Evolutionary conservation across 257 asterid genomes (phyloP), one percentile per base, ranked within the genome.

Genomic region (Ajuga chamaepitys): DNA sequence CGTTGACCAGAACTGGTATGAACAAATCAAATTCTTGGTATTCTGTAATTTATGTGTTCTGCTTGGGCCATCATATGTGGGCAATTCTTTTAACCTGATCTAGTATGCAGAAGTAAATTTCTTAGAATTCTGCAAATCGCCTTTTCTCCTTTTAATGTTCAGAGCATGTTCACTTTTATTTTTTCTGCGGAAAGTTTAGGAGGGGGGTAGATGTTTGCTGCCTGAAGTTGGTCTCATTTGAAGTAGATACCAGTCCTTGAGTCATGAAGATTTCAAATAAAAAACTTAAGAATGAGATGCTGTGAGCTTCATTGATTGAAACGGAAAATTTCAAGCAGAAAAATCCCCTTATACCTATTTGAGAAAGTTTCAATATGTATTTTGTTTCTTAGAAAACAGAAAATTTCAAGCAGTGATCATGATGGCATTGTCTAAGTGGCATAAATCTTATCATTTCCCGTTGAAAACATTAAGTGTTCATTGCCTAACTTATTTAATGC

Each of bases 1-100:
- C 99, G 25, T 79, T 94, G 86, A 94, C 99, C 21, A 86, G 72
- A 80, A 94, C 99, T 67, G 99, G 99, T 90, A 83, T 60, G 60
- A 14, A 58, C 55, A 48, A 52, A 22, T 37, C 4, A 38, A 42
- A 13, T 16, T 61, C 20, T 63, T 26, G 7, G 68, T 38, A 60
- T 8, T 68, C 38, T 17, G 45, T 56, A 16, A 32, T 16, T 26
- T 13, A 2, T 22, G 40, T 30, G 7, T 53, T 13, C 35, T 53
- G 40, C 64, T 30, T 13, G 20, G 56, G 56, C 7, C 32, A 22
- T 25, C 20, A 24, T 25, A 25, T 13, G 13, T 4, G 20, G 37
- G 37, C 20, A 24, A 50, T 0, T n/a, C 5, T 14, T 0, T 24
- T 52, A 37, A 13, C 58, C 16, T 22, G 58, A 22, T 22, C 37